These are phyloP conservation scores for Magnaporthiopsis incrustans DNA, from an alignment of 2,329 filamentous ascomycete species.

Conservation along the genomic window DNA sequence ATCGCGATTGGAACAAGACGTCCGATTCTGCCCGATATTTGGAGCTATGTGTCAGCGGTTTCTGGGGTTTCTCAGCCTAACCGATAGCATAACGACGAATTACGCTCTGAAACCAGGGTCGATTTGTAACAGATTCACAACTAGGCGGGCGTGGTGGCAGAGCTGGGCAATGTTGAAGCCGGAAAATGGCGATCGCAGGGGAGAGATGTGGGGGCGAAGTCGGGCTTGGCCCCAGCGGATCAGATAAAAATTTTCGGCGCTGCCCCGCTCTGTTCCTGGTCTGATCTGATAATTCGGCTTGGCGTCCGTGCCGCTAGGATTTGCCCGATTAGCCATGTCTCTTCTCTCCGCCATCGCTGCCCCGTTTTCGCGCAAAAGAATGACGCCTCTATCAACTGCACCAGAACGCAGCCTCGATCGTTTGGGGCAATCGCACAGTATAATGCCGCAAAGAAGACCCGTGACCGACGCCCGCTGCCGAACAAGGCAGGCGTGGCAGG, in stretches of 20 bases:
- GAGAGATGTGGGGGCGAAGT: not conserved
- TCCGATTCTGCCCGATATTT: not conserved
- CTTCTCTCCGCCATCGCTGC: not conserved
- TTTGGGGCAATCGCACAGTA: not conserved
- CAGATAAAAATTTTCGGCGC: conserved; percentile 3
- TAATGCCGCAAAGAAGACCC: not conserved
- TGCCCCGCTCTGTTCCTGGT: not conserved
- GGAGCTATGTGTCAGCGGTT: not conserved
- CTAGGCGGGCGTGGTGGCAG: not conserved
- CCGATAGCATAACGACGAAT: not conserved
- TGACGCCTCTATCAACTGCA: not conserved
- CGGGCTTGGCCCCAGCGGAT: conserved; percentile 5
- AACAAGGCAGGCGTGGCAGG: not conserved
- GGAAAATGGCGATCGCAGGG: not conserved
- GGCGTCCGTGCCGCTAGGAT: not conserved
- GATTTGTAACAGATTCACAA: not conserved
- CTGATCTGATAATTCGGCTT: not conserved
- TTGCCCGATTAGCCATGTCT: not conserved
- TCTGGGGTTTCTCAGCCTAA: no score
- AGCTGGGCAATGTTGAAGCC: not conserved
- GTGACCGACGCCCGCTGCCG: not conserved
- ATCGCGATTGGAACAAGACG: not conserved
- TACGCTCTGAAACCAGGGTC: not conserved
- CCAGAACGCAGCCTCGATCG: not conserved
- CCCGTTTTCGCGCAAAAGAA: not conserved